phyloP scores from a whole-genome alignment of 73 alveolate genomes.

The Urostyla sp. region DNA sequence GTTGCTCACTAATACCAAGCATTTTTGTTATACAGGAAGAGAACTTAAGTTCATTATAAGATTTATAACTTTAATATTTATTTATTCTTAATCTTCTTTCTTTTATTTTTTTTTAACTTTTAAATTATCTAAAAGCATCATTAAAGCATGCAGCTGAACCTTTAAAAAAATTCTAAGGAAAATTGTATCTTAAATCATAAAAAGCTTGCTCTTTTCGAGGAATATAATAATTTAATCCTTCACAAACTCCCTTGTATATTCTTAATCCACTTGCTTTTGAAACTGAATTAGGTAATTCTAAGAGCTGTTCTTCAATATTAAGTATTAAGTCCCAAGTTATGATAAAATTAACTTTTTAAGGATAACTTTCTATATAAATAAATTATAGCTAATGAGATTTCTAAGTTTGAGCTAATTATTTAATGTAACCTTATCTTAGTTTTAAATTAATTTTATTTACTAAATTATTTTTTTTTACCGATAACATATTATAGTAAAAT shows the following conservation, averaged over 20 bases:
- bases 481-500: background rate
- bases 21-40: background rate
- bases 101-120: background rate
- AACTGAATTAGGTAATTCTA: background rate
- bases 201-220: conserved; percentile 7
- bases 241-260: conserved; percentile 14
- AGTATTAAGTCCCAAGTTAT: conserved; percentile 27
- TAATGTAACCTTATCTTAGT: conserved; percentile 24
- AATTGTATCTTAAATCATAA: conserved; percentile 27
- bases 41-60: conserved; percentile 22
- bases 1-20: conserved; percentile 22
- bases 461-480: background rate
- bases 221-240: conserved; percentile 21
- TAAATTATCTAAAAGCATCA: conserved; percentile 29
- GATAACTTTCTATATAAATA: conserved; percentile 12
- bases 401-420: conserved; percentile 8
- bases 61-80: background rate
- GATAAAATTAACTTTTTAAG: background rate
- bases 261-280: background rate
- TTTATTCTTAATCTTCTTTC: background rate
- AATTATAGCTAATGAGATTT: conserved; percentile 11
- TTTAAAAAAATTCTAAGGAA: conserved; percentile 30
- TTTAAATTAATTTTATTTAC: background rate
- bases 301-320: conserved; percentile 10
- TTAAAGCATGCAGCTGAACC: conserved; percentile 38